phyloP scores from a whole-genome alignment of 202 grass and related monocot genomes.

The Dendrocalamus latiflorus region DNA sequence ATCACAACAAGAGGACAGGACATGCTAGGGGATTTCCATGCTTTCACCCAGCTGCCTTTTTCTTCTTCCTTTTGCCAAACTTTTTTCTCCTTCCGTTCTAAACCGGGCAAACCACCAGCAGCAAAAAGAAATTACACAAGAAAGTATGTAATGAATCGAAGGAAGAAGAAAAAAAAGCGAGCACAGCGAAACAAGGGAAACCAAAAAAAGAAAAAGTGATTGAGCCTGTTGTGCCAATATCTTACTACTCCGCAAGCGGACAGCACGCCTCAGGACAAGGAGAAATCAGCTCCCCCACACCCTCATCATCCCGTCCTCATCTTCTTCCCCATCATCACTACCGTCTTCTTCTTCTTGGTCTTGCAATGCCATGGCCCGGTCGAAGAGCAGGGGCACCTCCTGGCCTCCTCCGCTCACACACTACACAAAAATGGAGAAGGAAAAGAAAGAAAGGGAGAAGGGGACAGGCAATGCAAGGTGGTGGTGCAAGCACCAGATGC shows the following conservation, averaged over 20 bases:
- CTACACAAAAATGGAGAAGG: background rate
- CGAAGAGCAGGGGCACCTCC: background rate
- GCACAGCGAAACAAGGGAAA: constrained; percentile 11
- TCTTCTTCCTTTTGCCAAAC: background rate
- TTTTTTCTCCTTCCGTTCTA: constrained; percentile 1
- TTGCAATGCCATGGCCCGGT: constrained; percentile 36
- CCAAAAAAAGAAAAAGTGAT: constrained; percentile 37
- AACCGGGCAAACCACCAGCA: background rate
- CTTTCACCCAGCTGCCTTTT: background rate
- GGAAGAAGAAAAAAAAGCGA: background rate
- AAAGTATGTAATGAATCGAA: constrained; percentile 21
- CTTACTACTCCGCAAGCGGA: constrained; percentile 49
- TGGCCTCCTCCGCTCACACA: background rate
- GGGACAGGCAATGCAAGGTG: background rate
- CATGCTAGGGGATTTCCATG: background rate
- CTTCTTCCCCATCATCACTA: background rate
- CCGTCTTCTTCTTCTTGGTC: constrained; percentile 10
- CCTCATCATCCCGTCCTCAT: background rate
- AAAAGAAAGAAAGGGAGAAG: background rate
- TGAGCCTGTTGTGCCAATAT: constrained; percentile 86
- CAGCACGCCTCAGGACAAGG: constrained; percentile 40
- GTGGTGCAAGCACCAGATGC: constrained; percentile 38
- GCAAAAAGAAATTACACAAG: constrained; percentile 20
- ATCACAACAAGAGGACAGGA: constrained; percentile 6
- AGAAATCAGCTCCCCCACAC: constrained; percentile 29